Conservation (phyloP, 129 eudicot genomes). For the Chrysanthemum seticuspe region DNA sequence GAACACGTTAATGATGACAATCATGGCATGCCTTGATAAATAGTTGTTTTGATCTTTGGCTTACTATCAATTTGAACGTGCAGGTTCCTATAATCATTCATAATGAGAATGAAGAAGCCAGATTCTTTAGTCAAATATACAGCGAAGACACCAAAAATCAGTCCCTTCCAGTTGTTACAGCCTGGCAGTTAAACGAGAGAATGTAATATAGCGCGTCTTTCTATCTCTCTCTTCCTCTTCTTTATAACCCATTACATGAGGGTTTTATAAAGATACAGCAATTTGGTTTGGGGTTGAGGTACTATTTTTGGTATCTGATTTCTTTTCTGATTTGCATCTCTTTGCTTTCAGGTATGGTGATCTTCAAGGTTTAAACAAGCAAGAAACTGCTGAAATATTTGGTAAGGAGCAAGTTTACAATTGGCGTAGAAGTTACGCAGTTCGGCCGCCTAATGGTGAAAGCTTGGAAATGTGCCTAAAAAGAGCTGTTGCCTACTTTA, state of each 20-base stretch:
- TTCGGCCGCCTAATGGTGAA: constrained; percentile 86
- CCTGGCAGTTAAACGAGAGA: constrained; percentile 87
- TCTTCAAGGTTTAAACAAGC: constrained; percentile 79
- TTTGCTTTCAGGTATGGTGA: constrained; percentile 70
- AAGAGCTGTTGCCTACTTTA: constrained; percentile 77
- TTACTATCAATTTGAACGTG: constrained; percentile 21
- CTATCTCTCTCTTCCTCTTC: neutral
- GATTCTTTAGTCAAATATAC: constrained; percentile 56
- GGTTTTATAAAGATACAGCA: neutral
- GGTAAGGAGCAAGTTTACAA: constrained; percentile 82
- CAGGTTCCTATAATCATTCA: constrained; percentile 70
- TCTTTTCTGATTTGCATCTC: neutral
- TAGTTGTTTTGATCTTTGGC: neutral
- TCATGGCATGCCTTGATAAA: neutral
- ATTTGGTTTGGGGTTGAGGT: neutral
- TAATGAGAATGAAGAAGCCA: constrained; percentile 61
- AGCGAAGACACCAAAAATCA: constrained; percentile 64
- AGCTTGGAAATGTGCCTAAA: constrained; percentile 85
- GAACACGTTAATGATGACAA: neutral
- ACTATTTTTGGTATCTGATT: neutral
- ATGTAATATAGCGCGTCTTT: constrained; percentile 44
- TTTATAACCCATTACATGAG: neutral
- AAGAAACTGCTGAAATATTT: constrained; percentile 71
- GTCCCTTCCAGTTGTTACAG: constrained; percentile 71
- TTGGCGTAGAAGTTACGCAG: constrained; percentile 89